Evolutionary conservation across 2,329 filamentous ascomycete species (phyloP).

Genomic region (Metarhizium sp.): DNA sequence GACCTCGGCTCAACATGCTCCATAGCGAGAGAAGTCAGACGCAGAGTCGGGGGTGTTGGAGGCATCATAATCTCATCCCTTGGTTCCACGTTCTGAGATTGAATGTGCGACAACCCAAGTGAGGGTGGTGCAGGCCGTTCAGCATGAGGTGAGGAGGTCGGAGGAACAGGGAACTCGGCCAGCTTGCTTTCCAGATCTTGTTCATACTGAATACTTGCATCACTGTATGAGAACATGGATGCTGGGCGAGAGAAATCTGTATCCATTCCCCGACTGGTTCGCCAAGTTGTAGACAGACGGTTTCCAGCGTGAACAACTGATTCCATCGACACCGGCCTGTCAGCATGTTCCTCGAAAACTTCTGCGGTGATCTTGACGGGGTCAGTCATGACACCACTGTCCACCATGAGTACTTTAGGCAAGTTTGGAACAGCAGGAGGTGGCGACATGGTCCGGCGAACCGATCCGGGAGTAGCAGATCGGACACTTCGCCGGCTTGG

Average conservation of each 20-base stretch:
- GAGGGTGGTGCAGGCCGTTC: slow-evolving; percentile 22
- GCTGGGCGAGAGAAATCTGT: slow-evolving; percentile 28
- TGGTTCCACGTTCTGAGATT: slow-evolving; percentile 35
- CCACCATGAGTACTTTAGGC: slow-evolving; percentile 47
- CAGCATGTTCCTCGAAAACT: slow-evolving; percentile 3
- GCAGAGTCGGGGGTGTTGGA: slow-evolving; percentile 21
- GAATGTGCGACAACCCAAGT: slow-evolving; percentile 35
- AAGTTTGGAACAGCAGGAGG: slow-evolving; percentile 39
- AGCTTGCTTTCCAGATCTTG: slow-evolving; percentile 41
- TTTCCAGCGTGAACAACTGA: slow-evolving; percentile 26
- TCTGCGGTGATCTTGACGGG: slow-evolving; percentile 31
- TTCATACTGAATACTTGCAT: slow-evolving; percentile 42
- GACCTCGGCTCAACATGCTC: slow-evolving; percentile 20
- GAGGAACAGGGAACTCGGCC: slow-evolving; percentile 45
- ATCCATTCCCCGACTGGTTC: slow-evolving; percentile 15
- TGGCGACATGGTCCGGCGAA: slow-evolving; percentile 33
- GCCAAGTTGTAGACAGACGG: slow-evolving; percentile 16
- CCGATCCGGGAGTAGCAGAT: slow-evolving; percentile 39
- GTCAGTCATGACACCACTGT: slow-evolving; percentile 53
- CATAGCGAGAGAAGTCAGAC: slow-evolving; percentile 16
- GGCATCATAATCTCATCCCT: slow-evolving; percentile 23
- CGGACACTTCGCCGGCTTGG: slow-evolving; percentile 42
- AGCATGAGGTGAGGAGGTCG: slow-evolving; percentile 27
- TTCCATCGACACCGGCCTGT: slow-evolving; percentile 30
- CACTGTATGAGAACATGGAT: slow-evolving; percentile 42